These are phyloP conservation scores for Zygotorulaspora mrakii DNA, from an alignment of 1,139 yeast species.

Conservation along the genomic window DNA sequence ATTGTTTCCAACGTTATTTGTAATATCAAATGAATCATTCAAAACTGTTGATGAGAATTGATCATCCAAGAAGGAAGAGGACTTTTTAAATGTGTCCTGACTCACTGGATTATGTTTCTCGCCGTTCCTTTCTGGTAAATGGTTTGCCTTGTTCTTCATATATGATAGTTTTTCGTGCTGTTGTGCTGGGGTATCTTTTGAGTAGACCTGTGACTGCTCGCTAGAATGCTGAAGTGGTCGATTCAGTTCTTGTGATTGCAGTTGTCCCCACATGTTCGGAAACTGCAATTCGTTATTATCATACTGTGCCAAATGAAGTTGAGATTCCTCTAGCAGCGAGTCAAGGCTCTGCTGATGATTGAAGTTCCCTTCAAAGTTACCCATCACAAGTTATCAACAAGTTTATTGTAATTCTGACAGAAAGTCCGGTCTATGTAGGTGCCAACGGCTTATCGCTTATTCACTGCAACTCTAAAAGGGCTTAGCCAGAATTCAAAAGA, in stretches of 20 bases:
- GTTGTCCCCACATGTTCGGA: constrained; percentile 2
- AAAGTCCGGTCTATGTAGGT: not conserved
- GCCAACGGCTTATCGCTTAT: not conserved
- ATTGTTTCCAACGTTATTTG: constrained; percentile 1
- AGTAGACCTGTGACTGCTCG: constrained; percentile 14
- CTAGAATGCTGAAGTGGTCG: constrained; percentile 3
- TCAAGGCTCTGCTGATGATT: constrained; percentile 1
- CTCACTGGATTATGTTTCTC: constrained; percentile 6
- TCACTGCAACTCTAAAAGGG: not conserved
- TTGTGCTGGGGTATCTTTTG: constrained; percentile 26
- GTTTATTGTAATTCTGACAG: not conserved
- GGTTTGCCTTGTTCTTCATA: constrained; percentile 12
- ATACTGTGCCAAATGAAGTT: not conserved
- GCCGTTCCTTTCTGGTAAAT: not conserved
- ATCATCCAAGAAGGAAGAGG: constrained; percentile 26
- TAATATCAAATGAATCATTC: too few species aligned
- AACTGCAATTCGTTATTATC: not conserved
- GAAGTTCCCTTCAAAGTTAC: not conserved
- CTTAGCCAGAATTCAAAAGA: not conserved
- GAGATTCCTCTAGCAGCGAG: constrained; percentile 1
- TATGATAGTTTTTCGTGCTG: constrained; percentile 27
- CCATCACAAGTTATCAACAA: not conserved
- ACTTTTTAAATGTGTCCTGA: constrained; percentile 2
- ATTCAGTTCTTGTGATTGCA: not conserved
- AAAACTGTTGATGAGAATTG: constrained; percentile 18